Evolutionary conservation across 2,329 filamentous ascomycete species (phyloP).

Genomic region (Hypoxylon sp.): DNA sequence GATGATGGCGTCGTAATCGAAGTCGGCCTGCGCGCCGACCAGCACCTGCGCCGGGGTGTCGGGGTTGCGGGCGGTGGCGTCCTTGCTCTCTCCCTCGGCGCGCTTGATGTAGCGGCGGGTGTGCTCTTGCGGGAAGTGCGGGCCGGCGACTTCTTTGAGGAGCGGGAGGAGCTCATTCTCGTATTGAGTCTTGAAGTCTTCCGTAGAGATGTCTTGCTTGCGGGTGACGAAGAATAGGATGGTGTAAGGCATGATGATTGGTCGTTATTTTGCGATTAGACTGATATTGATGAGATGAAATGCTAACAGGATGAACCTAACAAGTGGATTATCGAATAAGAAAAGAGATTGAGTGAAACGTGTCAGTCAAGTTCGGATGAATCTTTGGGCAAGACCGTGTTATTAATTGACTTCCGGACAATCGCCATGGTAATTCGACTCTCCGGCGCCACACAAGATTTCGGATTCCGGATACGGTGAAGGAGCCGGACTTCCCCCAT

Average conservation of each 20-base stretch:
- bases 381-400: background rate
- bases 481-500: background rate
- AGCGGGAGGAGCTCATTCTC: slow-evolving; percentile 38
- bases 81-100: slow-evolving; percentile 22
- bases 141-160: slow-evolving; percentile 33
- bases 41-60: slow-evolving; percentile 38
- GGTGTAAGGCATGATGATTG: slow-evolving; percentile 31
- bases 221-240: slow-evolving; percentile 36
- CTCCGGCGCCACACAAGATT: background rate
- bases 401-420: slow-evolving; percentile 2
- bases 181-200: slow-evolving; percentile 41
- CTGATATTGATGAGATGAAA: slow-evolving; percentile 9
- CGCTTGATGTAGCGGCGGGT: slow-evolving; percentile 41
- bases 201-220: slow-evolving; percentile 38
- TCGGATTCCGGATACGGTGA: too few species aligned
- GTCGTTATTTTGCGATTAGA: background rate
- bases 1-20: slow-evolving; percentile 41
- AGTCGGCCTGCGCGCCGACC: slow-evolving; percentile 39
- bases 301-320: too few species aligned
- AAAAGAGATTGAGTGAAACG: background rate
- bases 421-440: background rate
- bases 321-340: too few species aligned
- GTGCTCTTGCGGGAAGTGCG: slow-evolving; percentile 40
- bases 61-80: slow-evolving; percentile 34
- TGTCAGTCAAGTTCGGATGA: background rate